These are phyloP conservation scores for Trypanosoma avium DNA, from an alignment of 208 protist genomes.

Conservation along the genomic window DNA sequence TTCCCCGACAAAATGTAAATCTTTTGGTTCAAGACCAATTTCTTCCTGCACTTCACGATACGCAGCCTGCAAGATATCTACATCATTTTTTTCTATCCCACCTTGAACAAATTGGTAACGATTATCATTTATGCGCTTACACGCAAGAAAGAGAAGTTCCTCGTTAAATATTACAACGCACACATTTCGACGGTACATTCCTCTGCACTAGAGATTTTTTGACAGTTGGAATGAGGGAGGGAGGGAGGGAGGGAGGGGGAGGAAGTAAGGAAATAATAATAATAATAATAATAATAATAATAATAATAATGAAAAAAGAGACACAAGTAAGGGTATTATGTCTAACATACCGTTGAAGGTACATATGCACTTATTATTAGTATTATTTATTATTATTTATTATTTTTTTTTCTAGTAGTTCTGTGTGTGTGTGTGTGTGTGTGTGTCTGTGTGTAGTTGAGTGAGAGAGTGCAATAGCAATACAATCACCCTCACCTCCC, in stretches of 20 bases:
- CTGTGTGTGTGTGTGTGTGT: not conserved
- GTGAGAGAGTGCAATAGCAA: not conserved
- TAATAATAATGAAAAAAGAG: too few species aligned
- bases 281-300: too few species aligned
- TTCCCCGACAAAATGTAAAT: conserved; percentile 66
- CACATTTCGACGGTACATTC: conserved; percentile 87
- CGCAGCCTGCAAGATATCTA: conserved; percentile 51
- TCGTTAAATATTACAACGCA: conserved; percentile 79
- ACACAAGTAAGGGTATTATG: too few species aligned
- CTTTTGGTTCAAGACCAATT: conserved; percentile 50
- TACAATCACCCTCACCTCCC: not conserved
- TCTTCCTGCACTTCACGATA: conserved; percentile 76
- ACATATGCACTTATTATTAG: too few species aligned
- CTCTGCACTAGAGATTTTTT: too few species aligned
- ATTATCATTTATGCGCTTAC: conserved; percentile 41
- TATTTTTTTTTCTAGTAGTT: too few species aligned
- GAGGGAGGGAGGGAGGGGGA: too few species aligned
- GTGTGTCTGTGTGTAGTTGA: not conserved
- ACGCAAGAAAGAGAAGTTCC: conserved; percentile 56
- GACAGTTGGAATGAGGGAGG: too few species aligned
- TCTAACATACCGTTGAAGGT: too few species aligned
- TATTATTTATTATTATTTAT: too few species aligned
- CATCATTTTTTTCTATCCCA: conserved; percentile 62
- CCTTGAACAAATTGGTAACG: conserved; percentile 77
- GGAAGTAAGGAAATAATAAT: too few species aligned